Base-by-base conservation (phyloP, 257 asterid species). In the Forsythia suspensa region DNA sequence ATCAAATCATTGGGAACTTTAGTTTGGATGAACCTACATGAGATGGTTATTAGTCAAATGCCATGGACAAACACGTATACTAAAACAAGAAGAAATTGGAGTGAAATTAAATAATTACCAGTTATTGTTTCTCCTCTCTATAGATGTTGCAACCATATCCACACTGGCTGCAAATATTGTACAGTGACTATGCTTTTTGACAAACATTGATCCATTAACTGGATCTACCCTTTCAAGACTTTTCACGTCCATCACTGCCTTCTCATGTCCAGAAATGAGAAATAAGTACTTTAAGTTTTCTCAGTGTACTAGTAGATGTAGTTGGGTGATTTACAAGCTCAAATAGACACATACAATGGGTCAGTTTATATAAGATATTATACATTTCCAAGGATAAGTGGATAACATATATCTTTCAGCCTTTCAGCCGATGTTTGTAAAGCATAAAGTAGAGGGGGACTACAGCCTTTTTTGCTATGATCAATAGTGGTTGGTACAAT, bases 21-120 rank as follows among this genome's bases (percentile, higher is more conserved):
- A 66, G 76, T 69, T 76, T 74, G 76, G 76, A 86, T 72, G 74
- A 71, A 73, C 83, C 87, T 83, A 76, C 46, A 77, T 65, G 55
- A 36, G 63, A 21, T 36, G 4, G 36, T 13, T 20, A 4, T 52
- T 66, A 77, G 40, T 75, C 77, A 72, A 78, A 20, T 46, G 12
- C 55, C 8, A 51, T n/a, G 20, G 71, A 29, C 5, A 69, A 12
- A 71, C 15, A 80, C 6, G 7, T 37, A 41, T 16, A 70, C 9
- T 21, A 10, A 75, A 76, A 2, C 70, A 63, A 63, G 39, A 24
- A 55, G 16, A 63, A 63, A 68, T 36, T 5, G 71, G n/a, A 38
- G 44, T 36, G 43, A n/a, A 8, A 46, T 34, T 3, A 8, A 69
- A 46, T 42, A 34, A 46, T 70, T 77, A 79, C 85, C 90, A 81